Base-by-base conservation (phyloP, 2,329 filamentous ascomycete species). In the Dactylella cylindrospora region DNA sequence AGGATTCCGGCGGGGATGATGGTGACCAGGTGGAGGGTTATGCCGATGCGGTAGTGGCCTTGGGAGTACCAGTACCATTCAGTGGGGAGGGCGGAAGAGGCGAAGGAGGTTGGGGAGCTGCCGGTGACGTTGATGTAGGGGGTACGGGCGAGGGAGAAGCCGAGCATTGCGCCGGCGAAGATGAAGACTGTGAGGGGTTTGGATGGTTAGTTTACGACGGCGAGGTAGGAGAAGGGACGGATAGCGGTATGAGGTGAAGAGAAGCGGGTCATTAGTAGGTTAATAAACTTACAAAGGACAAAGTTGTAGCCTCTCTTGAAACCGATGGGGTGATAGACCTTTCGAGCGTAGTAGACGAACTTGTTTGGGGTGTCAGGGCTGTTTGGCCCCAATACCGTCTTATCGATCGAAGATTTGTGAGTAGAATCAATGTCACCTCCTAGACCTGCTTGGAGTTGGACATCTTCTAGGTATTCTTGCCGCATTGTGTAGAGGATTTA, bases 301-400 rank as follows among this genome's bases (percentile, higher is more conserved):
- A 83, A 81, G 69, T 81, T 83, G 73, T 82, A 82, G 28, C 73
- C 74, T 67, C 78, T 79, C 2, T 72, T 70, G 72, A 84, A 84
- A 41, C 81, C 81, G 3, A 55, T 47, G 2, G 51, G 43, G n/a
- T 55, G 41, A n/a, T 55, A 47, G 3, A 55, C 7, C n/a, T 49
- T 47, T 28, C 51, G 26, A n/a, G 33, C 33, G 20, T 33, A 39
- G n/a, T 23, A 23, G 25, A 54, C 51, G 23, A 54, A 47, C 3
- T 8, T 5, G 13, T 54, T 54, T 12, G 51, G n/a, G n/a, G n/a
- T n/a, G n/a, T n/a, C n/a, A n/a, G n/a, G n/a, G n/a, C n/a, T n/a
- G n/a, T n/a, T n/a, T n/a, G n/a, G n/a, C n/a, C n/a, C n/a, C n/a
- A n/a, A n/a, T n/a, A n/a, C n/a, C n/a, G n/a, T n/a, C n/a, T n/a